Conservation (phyloP, 495 filamentous ascomycete genomes). For the Aspergillus sclerotioniger region DNA sequence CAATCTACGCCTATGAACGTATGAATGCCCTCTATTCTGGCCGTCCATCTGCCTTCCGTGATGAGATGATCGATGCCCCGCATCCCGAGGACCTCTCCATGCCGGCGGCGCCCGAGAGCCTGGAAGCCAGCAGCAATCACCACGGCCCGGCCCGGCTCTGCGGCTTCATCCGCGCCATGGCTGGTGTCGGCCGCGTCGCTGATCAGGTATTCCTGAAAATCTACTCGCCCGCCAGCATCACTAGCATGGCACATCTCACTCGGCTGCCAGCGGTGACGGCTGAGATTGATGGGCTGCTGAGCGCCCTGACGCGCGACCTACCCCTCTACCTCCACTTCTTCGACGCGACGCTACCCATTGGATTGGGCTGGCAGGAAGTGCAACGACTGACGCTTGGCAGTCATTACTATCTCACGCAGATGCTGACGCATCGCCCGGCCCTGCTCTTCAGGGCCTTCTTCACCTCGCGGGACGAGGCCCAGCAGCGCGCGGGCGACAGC, state of each 20-base stretch:
- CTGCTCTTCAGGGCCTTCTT: not conserved
- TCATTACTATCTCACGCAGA: not conserved
- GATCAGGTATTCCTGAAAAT: not conserved
- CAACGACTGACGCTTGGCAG: slow-evolving; percentile 1
- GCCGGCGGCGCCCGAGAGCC: not conserved
- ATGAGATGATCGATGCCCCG: not conserved
- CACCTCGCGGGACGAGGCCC: not conserved
- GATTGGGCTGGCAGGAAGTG: not conserved
- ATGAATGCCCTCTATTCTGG: not conserved
- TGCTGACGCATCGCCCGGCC: not conserved
- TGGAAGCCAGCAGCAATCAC: not conserved
- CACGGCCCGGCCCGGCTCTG: not conserved
- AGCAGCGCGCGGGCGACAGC: not conserved
- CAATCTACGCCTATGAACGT: not conserved
- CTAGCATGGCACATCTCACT: not conserved
- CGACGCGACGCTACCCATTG: not conserved
- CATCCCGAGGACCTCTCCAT: not conserved
- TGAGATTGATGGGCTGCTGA: not conserved
- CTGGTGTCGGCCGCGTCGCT: not conserved
- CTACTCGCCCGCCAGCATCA: not conserved
- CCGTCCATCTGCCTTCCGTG: not conserved
- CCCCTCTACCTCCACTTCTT: not conserved
- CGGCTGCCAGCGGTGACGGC: not conserved
- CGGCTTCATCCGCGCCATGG: not conserved
- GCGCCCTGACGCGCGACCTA: not conserved